Evolutionary conservation across 2,329 filamentous ascomycete species (phyloP), one percentile per base, ranked within the genome.

Genomic region (Pseudogymnoascus destructans): DNA sequence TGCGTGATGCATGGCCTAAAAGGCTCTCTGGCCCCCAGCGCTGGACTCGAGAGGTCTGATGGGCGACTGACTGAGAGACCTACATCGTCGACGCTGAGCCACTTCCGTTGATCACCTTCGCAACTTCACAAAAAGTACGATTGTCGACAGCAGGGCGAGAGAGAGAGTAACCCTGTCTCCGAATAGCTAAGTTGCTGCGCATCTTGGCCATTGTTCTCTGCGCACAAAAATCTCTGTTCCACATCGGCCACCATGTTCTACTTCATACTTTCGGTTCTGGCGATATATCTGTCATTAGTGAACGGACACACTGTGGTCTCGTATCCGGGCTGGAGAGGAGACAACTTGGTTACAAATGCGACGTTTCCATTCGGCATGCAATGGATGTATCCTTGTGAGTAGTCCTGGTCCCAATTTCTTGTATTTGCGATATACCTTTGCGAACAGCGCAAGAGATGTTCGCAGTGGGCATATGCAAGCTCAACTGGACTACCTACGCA

Each of bases 251-350:
- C 30, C 13, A 33, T 36, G 54, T 55, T 36, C 27, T 55, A 52
- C 54, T 21, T 30, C 23, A 35, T 55, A 35, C 33, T 36, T 13
- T 55, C 54, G n/a, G 54, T 25, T 10, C 23, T 52, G 42, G 42
- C 42, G 15, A 15, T 52, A 52, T 52, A n/a, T 27, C 27, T 52
- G 42, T 52, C 23, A n/a, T 52, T 74, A 52, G 71, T 72, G 6
- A 67, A 73, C 17, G 75, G 77, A 52, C 71, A 73, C 61, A 72
- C 68, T 0, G 64, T 70, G 19, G 67, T 73, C 57, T 67, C 67
- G 35, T 73, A 72, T 60, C 71, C 71, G 5, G 67, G 67, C 60
- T 72, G 70, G 71, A 70, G 70, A 65, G 70, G 69, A 58, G 69
- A 72, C 60, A 72, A 72, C 62, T 60, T 72, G 59, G 63, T 70